Base-by-base conservation (phyloP, 306 rosid genomes). In the Calophaca sinica region DNA sequence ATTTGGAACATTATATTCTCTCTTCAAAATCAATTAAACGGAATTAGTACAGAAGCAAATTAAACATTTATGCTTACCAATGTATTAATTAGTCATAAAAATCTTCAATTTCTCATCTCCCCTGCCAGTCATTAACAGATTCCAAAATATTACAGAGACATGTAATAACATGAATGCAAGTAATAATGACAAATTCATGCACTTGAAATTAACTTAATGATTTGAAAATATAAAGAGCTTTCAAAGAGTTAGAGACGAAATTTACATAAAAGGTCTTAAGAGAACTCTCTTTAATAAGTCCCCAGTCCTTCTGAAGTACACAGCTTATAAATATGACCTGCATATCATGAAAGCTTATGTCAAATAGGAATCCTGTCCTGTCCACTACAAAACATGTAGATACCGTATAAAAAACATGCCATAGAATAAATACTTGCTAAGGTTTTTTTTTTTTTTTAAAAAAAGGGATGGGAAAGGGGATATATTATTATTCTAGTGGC, bases 241-340 rank as follows among this genome's bases (percentile, higher is more conserved):
- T 55, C 3, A 63, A 50, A 74, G 44, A 74, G 62, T 62, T 62
- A 33, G 59, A 42, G 35, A 73, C 60, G 36, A 58, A 42, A 7
- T 46, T 90, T 80, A 93, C 98, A 81, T 86, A 91, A 68, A 88
- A 88, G 14, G 79, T 12, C 82, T 82, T 88, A 57, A 66, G 82
- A 79, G 85, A 36, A 63, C 50, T n/a, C 54, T 63, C 80, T 64
- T 74, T 83, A 57, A 39, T 32, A 38, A 73, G 62, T 28, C 81
- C 80, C 86, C 92, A 89, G 61, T 90, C 89, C 88, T 86, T 86
- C 71, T 75, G 89, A 67, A 84, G 12, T 70, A 80, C 77, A 77
- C 80, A 86, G 68, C 83, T 14, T 76, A 91, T 73, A 76, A 91
- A 61, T 14, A 87, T 72, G 46, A 76, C 79, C 96, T 91, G 62